Base-by-base conservation (phyloP, 148 eudicot genomes). In the Amaranthus cruentus region DNA sequence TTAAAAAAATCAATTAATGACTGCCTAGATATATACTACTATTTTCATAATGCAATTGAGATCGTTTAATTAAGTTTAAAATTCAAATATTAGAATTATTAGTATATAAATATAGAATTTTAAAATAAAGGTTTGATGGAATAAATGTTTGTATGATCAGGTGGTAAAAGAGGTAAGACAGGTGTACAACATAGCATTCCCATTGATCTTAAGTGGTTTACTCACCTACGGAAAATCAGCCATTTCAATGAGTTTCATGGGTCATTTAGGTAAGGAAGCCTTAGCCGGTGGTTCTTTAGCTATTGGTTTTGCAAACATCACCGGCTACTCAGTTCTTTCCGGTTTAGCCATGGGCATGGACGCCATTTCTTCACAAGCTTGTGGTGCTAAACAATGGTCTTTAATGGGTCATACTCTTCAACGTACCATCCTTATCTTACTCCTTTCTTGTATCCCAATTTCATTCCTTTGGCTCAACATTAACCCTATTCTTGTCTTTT, bases 301-400 rank as follows among this genome's bases (percentile, higher is more conserved):
- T n/a, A 81, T 80, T 2, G 89, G 90, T 21, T 79, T 89, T 0
- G 97, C 95, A 42, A 91, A 91, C 83, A 89, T 91, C 55, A 84
- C 90, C 0, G 95, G 95, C 72, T 89, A 84, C 85, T 91, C 97
- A 0, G 76, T 89, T 62, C 76, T 89, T 13, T 82, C 87, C 0
- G 93, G 90, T 44, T 79, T 89, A 0, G 88, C 97, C 69, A 81
- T 85, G 83, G 95, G 97, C 47, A 89, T 88, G 89, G 97, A 91
- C 60, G 85, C 95, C 46, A 89, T 91, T 28, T 78, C 88, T n/a
- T 88, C 90, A 15, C 92, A 91, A 73, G 92, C 97, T 4, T 86
- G 65, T 42, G 97, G 95, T 0, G 95, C 95, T 28, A 80, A 85
- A 38, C 87, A 80, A 55, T 89, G 84, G 87, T 66, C 71, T 15